Conservation (phyloP, 2,329 filamentous ascomycete genomes). For the Intubia oerlemansii region DNA sequence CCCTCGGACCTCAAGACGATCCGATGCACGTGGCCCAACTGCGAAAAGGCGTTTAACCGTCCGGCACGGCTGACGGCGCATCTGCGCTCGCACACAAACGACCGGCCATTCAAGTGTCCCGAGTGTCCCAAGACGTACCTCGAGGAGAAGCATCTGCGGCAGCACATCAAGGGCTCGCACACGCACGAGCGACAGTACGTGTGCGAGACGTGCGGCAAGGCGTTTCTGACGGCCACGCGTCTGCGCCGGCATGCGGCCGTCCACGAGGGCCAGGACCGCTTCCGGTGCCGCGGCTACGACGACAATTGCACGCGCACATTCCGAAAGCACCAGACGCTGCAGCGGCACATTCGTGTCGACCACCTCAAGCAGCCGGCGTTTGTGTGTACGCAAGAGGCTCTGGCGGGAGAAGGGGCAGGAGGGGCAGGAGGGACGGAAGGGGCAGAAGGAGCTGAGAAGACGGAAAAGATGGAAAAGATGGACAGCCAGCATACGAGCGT, state of each 20-base stretch:
- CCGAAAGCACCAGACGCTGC: conserved; percentile 68
- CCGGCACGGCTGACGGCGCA: conserved; percentile 65
- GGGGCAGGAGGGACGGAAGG: no score
- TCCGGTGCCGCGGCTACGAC: conserved; percentile 47
- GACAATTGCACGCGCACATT: conserved; percentile 57
- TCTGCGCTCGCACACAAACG: conserved; percentile 65
- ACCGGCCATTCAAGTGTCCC: conserved; percentile 56
- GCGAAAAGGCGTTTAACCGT: conserved; percentile 70
- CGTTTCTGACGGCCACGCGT: conserved; percentile 60
- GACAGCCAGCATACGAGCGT: no score
- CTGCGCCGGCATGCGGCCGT: conserved; percentile 58
- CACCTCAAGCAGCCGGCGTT: conserved; percentile 56
- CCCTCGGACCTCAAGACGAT: conserved; percentile 60
- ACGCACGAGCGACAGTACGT: conserved; percentile 45
- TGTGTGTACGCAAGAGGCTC: conserved; percentile 32
- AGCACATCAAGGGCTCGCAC: conserved; percentile 70
- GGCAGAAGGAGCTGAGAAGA: neutral
- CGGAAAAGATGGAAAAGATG: no score
- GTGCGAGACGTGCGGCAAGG: conserved; percentile 62
- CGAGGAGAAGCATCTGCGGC: conserved; percentile 66
- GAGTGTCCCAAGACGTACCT: conserved; percentile 70
- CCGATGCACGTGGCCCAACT: conserved; percentile 51
- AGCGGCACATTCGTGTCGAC: conserved; percentile 58
- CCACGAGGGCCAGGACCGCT: conserved; percentile 58
- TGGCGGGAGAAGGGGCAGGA: conserved; percentile 7